Base-by-base conservation (phyloP, 2,329 filamentous ascomycete genomes). In the Arthrobotrys iridis region DNA sequence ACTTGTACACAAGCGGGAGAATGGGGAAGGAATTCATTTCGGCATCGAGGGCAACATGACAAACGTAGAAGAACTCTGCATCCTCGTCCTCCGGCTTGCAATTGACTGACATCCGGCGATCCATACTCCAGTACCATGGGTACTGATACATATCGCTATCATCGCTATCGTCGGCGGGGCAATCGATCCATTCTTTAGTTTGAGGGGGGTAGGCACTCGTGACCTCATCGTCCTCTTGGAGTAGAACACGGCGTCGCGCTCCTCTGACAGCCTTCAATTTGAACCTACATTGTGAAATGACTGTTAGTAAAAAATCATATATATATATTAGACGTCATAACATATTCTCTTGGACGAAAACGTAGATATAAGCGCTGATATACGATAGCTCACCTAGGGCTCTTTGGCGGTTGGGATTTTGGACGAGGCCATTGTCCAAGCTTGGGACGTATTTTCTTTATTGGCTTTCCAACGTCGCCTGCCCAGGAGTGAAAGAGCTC, bases 401-500 rank as follows among this genome's bases (percentile, higher is more conserved):
- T 8, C 11, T 55, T 24, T 2, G 50, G 50, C n/a, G 50, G 30
- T 55, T 1, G 8, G 50, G 50, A 2, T 55, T n/a, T 24, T 2
- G 7, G 0, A n/a, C n/a, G 30, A 8, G 10, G 3, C 6, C 4
- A 28, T 30, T 1, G 15, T 35, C 3, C 50, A n/a, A n/a, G n/a
- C n/a, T n/a, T 30, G 15, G 37, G 50, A 37, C 30, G 28, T 13
- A 30, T 28, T 11, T n/a, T 33, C 15, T 52, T 20, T 24, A 11
- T 55, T n/a, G 0, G 4, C 50, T 24, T 37, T 37, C 22, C 22
- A 18, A 55, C 30, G 15, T 55, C 50, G 5, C 15, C 15, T 13
- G 50, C 50, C 50, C 50, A 55, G 3, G 35, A 35, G 28, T 55
- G 50, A 20, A 55, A 55, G 15, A 33, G 50, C 28, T 55, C 28